Base-by-base conservation (phyloP, 371 early-diverging fungal species). In the Mucor indicus region DNA sequence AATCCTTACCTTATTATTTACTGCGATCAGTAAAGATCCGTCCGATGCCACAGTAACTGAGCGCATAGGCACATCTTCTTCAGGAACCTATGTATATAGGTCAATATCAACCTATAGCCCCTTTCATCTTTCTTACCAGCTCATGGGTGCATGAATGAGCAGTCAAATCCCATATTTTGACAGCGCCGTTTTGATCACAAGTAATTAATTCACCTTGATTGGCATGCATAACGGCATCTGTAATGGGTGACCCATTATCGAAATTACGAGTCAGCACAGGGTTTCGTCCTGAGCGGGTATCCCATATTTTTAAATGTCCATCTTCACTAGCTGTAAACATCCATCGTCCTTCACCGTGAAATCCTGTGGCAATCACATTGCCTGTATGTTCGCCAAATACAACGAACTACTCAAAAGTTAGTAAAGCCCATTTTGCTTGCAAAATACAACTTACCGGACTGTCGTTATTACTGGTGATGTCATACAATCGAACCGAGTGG, bases 291-390 rank as follows among this genome's bases (percentile, higher is more conserved):
- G 69, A 56, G 36, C 56, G 52, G 38, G 88, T 81, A 64, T 95
- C 95, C 89, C 90, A 93, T 25, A 95, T 88, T 68, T 95, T 93
- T 44, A 98, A 78, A 19, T 90, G 89, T 13, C 92, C 90, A 58
- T 98, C 96, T 60, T 98, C 98, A 55, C 91, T 86, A 19, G 90
- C 89, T 3, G 93, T 92, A 25, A 91, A 95, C 80, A 96, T 86
- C 89, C 93, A 98, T 41, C 91, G 80, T 39, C 91, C 89, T 44
- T 93, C 95, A 29, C 84, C 82, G 47, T 93, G 92, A 61, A 95
- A 98, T n/a, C 86, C 92, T 3, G 95, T 79, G 2, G 94, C 86
- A 9, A 94, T 96, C 22, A 98, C 85, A 59, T 96, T 98, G 43
- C 85, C 87, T 1, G 87, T 81, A 62, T 94, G 95, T 8, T 92